Percentiles rank a stretch among this genome's conserved stretches.
Evolutionary conservation across 306 rosid species (phyloP).

Genomic region (Mimosa bimucronata): DNA sequence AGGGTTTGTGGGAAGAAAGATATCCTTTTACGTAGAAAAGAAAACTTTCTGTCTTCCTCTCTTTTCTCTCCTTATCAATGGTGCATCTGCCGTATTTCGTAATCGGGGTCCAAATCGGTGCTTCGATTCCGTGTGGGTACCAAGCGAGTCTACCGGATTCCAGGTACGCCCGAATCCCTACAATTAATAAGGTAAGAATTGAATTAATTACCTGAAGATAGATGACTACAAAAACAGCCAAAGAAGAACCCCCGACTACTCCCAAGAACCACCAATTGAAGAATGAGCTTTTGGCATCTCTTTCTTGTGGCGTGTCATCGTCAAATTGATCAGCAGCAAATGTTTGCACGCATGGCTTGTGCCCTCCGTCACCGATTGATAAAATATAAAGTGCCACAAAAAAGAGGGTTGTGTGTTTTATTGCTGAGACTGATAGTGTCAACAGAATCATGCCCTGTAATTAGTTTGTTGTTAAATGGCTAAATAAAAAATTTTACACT

Average conservation of each 20-base stretch:
- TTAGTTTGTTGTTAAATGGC: background rate
- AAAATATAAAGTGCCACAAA: slow-evolving; percentile 1
- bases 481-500: background rate
- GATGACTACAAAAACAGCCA: background rate
- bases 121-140: too few species aligned
- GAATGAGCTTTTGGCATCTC: background rate
- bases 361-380: background rate
- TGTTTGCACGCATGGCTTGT: background rate
- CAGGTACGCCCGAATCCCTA: too few species aligned
- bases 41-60: too few species aligned
- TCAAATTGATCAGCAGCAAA: background rate
- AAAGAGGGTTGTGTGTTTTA: background rate
- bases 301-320: background rate
- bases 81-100: too few species aligned
- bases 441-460: background rate
- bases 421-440: background rate
- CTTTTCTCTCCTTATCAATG: too few species aligned
- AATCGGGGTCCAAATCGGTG: too few species aligned
- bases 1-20: too few species aligned
- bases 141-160: too few species aligned
- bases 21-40: too few species aligned
- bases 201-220: background rate
- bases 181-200: background rate
- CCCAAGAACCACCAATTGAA: slow-evolving; percentile 5
- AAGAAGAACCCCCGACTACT: background rate